Evolutionary conservation across 306 rosid genomes (phyloP).

Genomic region (Prunus davidiana): DNA sequence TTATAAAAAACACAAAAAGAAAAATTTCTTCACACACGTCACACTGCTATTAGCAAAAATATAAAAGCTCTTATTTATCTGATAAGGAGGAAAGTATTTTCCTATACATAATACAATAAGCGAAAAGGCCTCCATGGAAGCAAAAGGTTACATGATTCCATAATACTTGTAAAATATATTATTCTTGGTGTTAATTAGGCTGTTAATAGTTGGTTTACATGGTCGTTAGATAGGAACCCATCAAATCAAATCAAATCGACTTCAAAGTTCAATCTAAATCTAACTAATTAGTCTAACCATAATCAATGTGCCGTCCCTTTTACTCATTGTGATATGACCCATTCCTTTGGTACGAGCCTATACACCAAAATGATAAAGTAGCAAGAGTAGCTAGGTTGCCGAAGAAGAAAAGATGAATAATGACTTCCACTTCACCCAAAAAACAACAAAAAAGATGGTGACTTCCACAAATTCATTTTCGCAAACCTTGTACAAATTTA

Average conservation of each 20-base stretch:
- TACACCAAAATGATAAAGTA: neutral
- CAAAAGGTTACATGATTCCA: too few species aligned
- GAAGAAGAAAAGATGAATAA: neutral
- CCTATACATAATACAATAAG: too few species aligned
- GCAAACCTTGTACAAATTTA: neutral
- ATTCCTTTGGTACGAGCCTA: neutral
- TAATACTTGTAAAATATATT: too few species aligned
- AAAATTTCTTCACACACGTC: too few species aligned
- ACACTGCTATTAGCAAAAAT: too few species aligned
- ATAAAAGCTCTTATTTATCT: accelerated
- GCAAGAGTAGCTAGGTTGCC: neutral
- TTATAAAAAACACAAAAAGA: too few species aligned
- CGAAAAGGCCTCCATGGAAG: too few species aligned
- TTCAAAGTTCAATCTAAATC: neutral
- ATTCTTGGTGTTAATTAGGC: neutral
- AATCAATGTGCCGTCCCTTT: neutral
- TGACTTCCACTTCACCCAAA: neutral
- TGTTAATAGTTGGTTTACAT: neutral
- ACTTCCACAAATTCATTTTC: neutral
- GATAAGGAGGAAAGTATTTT: too few species aligned
- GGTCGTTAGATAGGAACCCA: neutral
- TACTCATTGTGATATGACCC: neutral
- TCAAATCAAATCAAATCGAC: neutral
- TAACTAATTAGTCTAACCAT: neutral
- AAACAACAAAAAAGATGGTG: neutral